phyloP scores from a whole-genome alignment of 169 alveolate genomes.

The Cryptosporidium sp. region DNA sequence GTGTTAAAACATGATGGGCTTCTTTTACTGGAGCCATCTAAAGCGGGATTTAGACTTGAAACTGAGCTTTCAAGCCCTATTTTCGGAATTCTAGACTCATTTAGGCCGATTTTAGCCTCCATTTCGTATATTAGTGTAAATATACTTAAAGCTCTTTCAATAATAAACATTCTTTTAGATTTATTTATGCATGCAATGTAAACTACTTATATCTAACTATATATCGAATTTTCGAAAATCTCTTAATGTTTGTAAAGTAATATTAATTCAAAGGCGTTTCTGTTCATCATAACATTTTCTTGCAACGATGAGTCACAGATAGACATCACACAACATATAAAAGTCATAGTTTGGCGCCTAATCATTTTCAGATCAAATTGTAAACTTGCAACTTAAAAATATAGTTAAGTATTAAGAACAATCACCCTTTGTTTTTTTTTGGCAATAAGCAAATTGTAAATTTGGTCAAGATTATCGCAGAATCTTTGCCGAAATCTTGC shows the following conservation, averaged over 20 bases:
- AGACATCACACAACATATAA: conserved; percentile 61
- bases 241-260: neutral
- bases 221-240: neutral
- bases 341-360: conserved; percentile 52
- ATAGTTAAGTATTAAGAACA: too few species aligned
- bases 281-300: neutral
- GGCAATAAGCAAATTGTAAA: neutral
- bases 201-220: neutral
- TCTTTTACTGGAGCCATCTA: neutral
- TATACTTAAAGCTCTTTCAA: conserved; percentile 62
- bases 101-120: conserved; percentile 6
- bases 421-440: too few species aligned
- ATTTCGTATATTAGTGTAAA: conserved; percentile 41
- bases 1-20: neutral
- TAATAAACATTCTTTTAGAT: conserved; percentile 25
- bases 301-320: conserved; percentile 22
- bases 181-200: neutral
- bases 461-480: too few species aligned
- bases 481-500: neutral
- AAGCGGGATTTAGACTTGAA: neutral
- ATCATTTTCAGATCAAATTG: conserved; percentile 26
- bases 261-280: neutral
- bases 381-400: too few species aligned
- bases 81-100: conserved; percentile 11
- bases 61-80: neutral